Conservation (phyloP, 345 rosid species). For the Eucalyptus urophylla region DNA sequence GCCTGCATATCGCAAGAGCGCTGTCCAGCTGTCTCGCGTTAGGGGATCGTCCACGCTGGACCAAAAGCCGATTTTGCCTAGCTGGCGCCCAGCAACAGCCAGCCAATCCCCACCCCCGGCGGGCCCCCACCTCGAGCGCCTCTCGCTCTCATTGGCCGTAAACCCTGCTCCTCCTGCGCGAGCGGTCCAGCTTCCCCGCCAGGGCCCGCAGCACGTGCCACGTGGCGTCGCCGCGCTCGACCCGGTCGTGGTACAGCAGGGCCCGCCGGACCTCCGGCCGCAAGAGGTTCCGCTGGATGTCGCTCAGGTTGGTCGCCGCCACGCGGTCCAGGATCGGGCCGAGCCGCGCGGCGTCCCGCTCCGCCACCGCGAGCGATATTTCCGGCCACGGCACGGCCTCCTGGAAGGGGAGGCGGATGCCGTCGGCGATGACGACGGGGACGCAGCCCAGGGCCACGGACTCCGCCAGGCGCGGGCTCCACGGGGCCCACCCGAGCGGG, state of each 20-base stretch:
- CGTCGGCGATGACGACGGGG: slow-evolving; percentile 88
- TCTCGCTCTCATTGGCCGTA: slow-evolving; percentile 2
- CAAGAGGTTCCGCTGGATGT: slow-evolving; percentile 53
- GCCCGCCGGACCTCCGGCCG: slow-evolving; percentile 55
- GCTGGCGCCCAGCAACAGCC: background rate
- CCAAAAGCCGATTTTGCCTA: background rate
- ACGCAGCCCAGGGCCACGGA: slow-evolving; percentile 83
- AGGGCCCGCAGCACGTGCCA: slow-evolving; percentile 60
- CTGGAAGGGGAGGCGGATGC: slow-evolving; percentile 66
- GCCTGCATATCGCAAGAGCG: background rate
- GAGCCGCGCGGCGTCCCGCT: slow-evolving; percentile 56
- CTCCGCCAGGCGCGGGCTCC: slow-evolving; percentile 96
- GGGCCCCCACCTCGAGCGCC: background rate
- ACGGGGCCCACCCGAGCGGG: slow-evolving; percentile 98
- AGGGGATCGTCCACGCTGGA: background rate
- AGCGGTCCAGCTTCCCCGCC: slow-evolving; percentile 34
- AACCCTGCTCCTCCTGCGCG: slow-evolving; percentile 33
- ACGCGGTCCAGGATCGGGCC: slow-evolving; percentile 59
- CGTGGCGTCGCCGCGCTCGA: slow-evolving; percentile 72
- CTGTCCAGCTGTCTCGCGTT: slow-evolving; percentile 44
- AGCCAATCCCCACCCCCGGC: background rate
- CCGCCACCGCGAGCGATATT: slow-evolving; percentile 77
- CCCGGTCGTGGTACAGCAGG: slow-evolving; percentile 39
- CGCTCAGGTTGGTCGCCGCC: slow-evolving; percentile 55
- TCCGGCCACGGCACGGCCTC: slow-evolving; percentile 59